Base-by-base conservation (phyloP, 768 basidiomycete genomes). In the Pisolithus orientalis region DNA sequence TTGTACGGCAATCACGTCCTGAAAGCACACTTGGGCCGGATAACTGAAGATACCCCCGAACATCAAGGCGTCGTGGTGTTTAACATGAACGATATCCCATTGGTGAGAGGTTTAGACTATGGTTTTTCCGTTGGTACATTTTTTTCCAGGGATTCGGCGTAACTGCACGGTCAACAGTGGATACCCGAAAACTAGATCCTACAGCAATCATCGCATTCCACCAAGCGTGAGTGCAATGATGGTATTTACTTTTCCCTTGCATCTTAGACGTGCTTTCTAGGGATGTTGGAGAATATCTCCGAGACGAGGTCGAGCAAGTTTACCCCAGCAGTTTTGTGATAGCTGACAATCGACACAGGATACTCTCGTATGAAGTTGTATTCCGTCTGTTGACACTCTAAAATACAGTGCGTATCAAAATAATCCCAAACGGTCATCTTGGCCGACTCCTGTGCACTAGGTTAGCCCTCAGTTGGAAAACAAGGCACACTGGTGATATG, bases 31-130 rank as follows among this genome's bases (percentile, higher is more conserved):
- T 76, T 99, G n/a, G 96, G 96, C 16, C 81, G 95, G 54, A 97
- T 98, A 66, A 97, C 96, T 45, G 96, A 99, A 66, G 96, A 99
- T 64, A 95, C 94, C 3, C 94, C 95, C 10, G 96, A 99, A 64
- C 95, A 99, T 65, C 96, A 98, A 65, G 96, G 96, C 44, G 96
- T 98, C 1, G 90, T 98, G 13, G 84, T 98, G 25, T 98, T 82
- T 74, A 94, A 84, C 65, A 98, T 98, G 96, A 87, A 76, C 53
- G 95, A 99, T 67, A 78, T 90, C 27, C 96, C 96, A 57, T 70
- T 99, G 54, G 94, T 95, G 63, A 57, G 80, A 17, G 6, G 73
- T 34, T 38, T 31, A 3, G 17, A 21, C 31, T 52, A 37, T 44
- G 37, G 29, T 31, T 31, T 38, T 34, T 9, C 27, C 42, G 16